Percentiles rank a stretch among this genome's conserved stretches.
phyloP scores from a whole-genome alignment of 495 filamentous ascomycete species.

The Trypethelium eluteriae region DNA sequence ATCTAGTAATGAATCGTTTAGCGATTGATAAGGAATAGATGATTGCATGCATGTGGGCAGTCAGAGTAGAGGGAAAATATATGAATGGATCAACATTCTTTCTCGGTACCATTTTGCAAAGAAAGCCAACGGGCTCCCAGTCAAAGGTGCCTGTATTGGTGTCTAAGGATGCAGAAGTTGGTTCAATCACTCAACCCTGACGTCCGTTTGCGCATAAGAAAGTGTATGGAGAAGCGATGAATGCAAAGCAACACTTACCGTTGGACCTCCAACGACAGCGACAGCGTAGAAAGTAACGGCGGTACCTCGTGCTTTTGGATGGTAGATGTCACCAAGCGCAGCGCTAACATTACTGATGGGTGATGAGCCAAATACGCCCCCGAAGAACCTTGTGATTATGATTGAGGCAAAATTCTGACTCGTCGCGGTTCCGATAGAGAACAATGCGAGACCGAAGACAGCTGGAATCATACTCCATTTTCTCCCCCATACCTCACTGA shows the following conservation, averaged over 20 bases:
- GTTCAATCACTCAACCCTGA: neutral
- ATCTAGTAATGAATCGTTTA: slow-evolving; percentile 4
- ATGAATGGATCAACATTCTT: too few species aligned
- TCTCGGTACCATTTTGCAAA: too few species aligned
- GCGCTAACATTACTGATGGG: slow-evolving; percentile 38
- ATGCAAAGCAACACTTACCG: slow-evolving; percentile 8
- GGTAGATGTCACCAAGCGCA: slow-evolving; percentile 46
- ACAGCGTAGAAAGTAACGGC: slow-evolving; percentile 38
- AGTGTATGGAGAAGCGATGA: neutral
- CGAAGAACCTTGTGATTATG: slow-evolving; percentile 33
- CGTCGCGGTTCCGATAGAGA: slow-evolving; percentile 34
- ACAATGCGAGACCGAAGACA: slow-evolving; percentile 39
- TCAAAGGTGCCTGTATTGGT: too few species aligned
- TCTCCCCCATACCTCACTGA: slow-evolving; percentile 42
- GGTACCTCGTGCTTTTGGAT: slow-evolving; percentile 33
- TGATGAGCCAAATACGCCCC: slow-evolving; percentile 29
- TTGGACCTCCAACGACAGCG: slow-evolving; percentile 36
- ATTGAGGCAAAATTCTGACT: slow-evolving; percentile 24
- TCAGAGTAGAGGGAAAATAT: neutral
- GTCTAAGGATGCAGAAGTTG: too few species aligned
- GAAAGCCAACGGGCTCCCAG: too few species aligned
- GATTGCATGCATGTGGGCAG: neutral
- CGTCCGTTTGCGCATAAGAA: neutral
- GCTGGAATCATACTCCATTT: slow-evolving; percentile 41
- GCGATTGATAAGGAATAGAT: neutral